A percentile compares a stretch with the other conserved stretches of the same genome.
Conservation (phyloP, 2,329 filamentous ascomycete genomes). For the Dryadomyces sulphureus region DNA sequence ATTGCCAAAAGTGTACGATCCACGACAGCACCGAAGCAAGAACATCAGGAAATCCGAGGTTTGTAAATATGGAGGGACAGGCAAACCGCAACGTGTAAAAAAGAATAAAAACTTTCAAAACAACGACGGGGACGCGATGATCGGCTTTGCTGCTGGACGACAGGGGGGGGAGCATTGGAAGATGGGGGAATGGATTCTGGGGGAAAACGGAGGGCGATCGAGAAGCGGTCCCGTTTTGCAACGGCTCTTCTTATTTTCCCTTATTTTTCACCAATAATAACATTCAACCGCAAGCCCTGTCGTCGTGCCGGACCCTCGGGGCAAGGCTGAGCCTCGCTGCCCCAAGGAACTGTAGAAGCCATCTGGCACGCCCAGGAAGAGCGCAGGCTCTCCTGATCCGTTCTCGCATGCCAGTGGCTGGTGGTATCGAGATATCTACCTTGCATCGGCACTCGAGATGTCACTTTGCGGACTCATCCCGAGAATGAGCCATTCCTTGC, state of each 20-base stretch:
- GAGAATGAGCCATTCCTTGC: too few relatives aligned
- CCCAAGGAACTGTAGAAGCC: neutral
- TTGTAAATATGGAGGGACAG: conserved; percentile 6
- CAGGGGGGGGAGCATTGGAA: too few relatives aligned
- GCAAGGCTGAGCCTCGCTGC: neutral
- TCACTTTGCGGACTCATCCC: too few relatives aligned
- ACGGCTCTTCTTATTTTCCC: neutral
- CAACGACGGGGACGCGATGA: neutral
- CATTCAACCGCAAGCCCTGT: neutral
- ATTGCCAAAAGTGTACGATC: conserved; percentile 6
- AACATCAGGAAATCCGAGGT: conserved; percentile 3
- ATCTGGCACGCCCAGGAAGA: neutral
- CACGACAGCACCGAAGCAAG: conserved; percentile 5
- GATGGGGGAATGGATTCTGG: neutral
- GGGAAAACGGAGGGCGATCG: neutral
- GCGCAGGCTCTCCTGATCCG: too few relatives aligned
- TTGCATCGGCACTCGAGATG: too few relatives aligned
- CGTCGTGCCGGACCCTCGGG: too few relatives aligned
- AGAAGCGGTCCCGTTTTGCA: neutral
- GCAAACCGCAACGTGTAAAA: conserved; percentile 6
- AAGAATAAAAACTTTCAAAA: conserved; percentile 5
- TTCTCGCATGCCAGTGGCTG: too few relatives aligned
- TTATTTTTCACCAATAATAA: neutral
- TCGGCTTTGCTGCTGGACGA: too few relatives aligned
- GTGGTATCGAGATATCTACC: too few relatives aligned